Evolutionary conservation across 108 stramenopile species (phyloP).

Genomic region (Conticribra guillardii): DNA sequence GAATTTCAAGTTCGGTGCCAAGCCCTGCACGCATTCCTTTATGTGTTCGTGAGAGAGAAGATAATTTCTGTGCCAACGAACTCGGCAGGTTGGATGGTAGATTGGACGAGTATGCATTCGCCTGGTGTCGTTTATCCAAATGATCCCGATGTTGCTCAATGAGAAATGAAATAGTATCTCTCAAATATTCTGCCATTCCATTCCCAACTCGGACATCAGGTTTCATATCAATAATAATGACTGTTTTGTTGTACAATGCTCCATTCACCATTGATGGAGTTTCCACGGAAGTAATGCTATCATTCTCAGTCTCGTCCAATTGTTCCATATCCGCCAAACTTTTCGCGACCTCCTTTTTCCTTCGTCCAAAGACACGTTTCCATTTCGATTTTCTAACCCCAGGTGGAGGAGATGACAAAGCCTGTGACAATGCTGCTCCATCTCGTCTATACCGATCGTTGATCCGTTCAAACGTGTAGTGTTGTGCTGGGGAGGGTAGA

Average conservation of each 20-base stretch:
- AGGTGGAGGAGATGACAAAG: constrained; percentile 54
- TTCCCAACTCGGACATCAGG: constrained; percentile 48
- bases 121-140: constrained; percentile 39
- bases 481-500: constrained; percentile 63
- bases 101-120: constrained; percentile 1
- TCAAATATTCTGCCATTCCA: constrained; percentile 57
- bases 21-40: constrained; percentile 43
- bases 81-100: background rate
- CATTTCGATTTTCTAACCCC: constrained; percentile 41
- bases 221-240: constrained; percentile 69
- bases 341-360: constrained; percentile 22
- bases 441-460: constrained; percentile 82
- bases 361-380: constrained; percentile 37
- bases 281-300: constrained; percentile 8
- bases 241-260: constrained; percentile 56
- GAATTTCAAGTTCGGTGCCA: constrained; percentile 58
- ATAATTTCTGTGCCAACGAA: constrained; percentile 1
- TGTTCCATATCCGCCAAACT: constrained; percentile 11
- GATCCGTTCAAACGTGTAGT: constrained; percentile 82
- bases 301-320: constrained; percentile 5
- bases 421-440: constrained; percentile 52
- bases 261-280: constrained; percentile 34
- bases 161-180: constrained; percentile 72
- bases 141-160: constrained; percentile 61
- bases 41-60: constrained; percentile 12